Conservation (phyloP, 768 basidiomycete genomes). For the Suillus occidentalis region DNA sequence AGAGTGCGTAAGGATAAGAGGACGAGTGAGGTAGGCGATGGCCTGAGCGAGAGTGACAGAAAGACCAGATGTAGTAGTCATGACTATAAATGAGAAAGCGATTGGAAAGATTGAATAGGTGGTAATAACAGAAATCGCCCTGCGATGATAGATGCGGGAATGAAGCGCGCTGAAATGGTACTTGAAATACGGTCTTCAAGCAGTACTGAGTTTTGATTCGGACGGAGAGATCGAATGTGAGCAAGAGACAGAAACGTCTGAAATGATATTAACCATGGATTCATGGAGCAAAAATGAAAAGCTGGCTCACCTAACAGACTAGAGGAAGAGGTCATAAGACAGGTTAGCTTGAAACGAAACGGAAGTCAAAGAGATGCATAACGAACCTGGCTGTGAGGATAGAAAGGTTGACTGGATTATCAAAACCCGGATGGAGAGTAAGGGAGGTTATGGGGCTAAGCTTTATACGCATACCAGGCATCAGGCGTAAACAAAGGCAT, state of each 20-base stretch:
- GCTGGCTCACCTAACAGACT: constrained; percentile 29
- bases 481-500: constrained; percentile 14
- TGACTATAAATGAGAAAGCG: constrained; percentile 8
- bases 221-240: constrained; percentile 25
- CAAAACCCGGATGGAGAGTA: constrained; percentile 33
- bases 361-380: neutral
- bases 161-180: constrained; percentile 22
- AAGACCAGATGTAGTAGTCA: constrained; percentile 49
- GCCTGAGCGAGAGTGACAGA: constrained; percentile 71
- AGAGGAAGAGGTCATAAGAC: constrained; percentile 3
- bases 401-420: constrained; percentile 29
- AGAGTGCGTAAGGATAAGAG: constrained; percentile 58
- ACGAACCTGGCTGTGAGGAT: constrained; percentile 31
- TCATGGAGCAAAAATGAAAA: neutral
- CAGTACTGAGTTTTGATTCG: constrained; percentile 24
- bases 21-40: constrained; percentile 70
- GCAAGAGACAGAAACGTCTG: constrained; percentile 14
- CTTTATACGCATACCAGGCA: constrained; percentile 26
- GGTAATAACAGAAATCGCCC: constrained; percentile 26
- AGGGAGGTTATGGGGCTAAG: constrained; percentile 2
- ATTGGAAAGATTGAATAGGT: constrained; percentile 11
- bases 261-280: neutral
- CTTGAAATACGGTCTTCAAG: constrained; percentile 22
- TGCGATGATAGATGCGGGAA: constrained; percentile 30
- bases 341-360: constrained; percentile 14